Conservation (phyloP, 257 asterid species). For the Primulina eburnea region DNA sequence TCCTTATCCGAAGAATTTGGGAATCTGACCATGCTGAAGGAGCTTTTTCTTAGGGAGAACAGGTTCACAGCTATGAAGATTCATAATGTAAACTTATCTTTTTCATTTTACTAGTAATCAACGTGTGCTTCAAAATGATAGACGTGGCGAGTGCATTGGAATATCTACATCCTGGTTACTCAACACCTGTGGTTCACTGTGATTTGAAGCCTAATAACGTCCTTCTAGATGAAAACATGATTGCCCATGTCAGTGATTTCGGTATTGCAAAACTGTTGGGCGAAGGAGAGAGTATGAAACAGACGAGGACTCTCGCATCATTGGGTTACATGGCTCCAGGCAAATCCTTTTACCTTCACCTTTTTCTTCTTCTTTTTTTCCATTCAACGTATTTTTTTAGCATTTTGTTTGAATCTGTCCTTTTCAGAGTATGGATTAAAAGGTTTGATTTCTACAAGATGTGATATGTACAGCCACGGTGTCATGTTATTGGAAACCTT, state of each 20-base stretch:
- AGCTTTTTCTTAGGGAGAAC: neutral
- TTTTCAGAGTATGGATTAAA: constrained; percentile 28
- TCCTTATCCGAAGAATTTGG: neutral
- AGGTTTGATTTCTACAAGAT: constrained; percentile 25
- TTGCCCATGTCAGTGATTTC: constrained; percentile 34
- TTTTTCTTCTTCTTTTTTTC: neutral
- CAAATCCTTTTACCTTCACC: neutral
- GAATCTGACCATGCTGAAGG: neutral
- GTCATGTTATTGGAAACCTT: constrained; percentile 34
- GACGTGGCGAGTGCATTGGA: constrained; percentile 36
- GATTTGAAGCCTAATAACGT: constrained; percentile 39
- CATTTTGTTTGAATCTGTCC: neutral
- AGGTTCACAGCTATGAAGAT: neutral
- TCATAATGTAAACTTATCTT: neutral
- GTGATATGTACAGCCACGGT: constrained; percentile 34
- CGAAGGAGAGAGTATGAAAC: constrained; percentile 24
- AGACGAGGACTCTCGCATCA: constrained; percentile 38
- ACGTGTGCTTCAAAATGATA: constrained; percentile 16
- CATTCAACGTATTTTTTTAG: neutral
- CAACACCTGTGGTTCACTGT: constrained; percentile 33
- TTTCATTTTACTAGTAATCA: no score
- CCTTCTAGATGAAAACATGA: constrained; percentile 31
- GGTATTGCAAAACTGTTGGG: constrained; percentile 32
- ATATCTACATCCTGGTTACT: constrained; percentile 34
- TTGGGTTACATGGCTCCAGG: constrained; percentile 37